Evolutionary conservation across 1,284 basidiomycete species (phyloP), one percentile per base, ranked within the genome.

Genomic region (Cryptococcus sp.): DNA sequence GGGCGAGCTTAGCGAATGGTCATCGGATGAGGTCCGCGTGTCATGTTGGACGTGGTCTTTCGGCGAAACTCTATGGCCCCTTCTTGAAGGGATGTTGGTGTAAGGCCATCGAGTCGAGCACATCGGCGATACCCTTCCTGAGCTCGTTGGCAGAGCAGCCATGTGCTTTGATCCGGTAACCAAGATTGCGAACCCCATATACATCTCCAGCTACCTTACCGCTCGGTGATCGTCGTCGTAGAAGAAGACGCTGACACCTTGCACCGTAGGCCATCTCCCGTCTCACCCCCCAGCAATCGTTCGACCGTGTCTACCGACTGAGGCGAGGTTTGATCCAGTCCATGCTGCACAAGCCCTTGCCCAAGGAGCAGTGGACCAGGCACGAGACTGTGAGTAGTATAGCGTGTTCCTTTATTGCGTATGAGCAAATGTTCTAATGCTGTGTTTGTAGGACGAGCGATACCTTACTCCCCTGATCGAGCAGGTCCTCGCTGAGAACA

Each of bases 221-320:
- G n/a, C 29, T 34, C 29, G 13, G 10, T 7, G 11, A 20, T 22
- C 25, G 11, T 46, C 25, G 10, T n/a, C 17, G 19, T 40, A 17
- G 15, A 53, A 25, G 39, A 15, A 43, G 20, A 19, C 16, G 23
- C 20, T 29, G 34, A 54, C 25, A 46, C 44, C n/a, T 45, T 19
- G 40, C 26, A 61, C 29, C n/a, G n/a, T n/a, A 96, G 93, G 93
- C 93, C 43, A 77, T 99, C 68, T 78, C 75, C 48, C 93, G 95
- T 76, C 81, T 99, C 68, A 86, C 90, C 44, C 82, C 84, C 44
- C 83, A 84, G 52, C 88, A 97, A 81, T 75, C 82, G 34, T 98
- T 95, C 80, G 94, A 98, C 84, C 91, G 95, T 62, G 86, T 86
- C 57, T 97, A 83, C 85, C 91, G 96, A 66, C 82, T 96, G 78